phyloP scores from a whole-genome alignment of 495 filamentous ascomycete species.

The Aspergillus bridgeri region DNA sequence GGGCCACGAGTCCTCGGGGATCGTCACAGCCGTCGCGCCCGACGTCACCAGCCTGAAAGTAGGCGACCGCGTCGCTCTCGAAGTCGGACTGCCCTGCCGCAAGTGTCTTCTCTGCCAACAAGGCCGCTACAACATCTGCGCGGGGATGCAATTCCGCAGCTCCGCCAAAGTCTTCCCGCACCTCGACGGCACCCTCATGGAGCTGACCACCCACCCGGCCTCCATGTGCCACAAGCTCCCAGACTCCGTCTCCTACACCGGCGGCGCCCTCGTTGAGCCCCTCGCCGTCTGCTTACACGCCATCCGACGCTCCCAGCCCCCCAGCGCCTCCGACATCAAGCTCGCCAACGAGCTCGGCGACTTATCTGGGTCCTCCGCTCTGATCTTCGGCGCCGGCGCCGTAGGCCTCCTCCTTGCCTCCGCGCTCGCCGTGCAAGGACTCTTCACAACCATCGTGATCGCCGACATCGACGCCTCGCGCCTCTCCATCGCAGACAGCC shows the following conservation, averaged over 20 bases:
- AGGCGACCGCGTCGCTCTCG: conserved; percentile 77
- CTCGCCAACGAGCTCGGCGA: conserved; percentile 21
- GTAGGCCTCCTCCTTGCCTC: conserved; percentile 72
- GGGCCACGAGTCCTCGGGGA: conserved; percentile 76
- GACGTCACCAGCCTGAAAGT: conserved; percentile 33
- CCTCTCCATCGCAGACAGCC: conserved; percentile 65
- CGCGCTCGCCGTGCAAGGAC: conserved; percentile 55
- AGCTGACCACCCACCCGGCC: conserved; percentile 72
- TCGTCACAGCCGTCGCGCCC: conserved; percentile 61
- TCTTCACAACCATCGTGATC: conserved; percentile 70
- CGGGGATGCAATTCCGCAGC: conserved; percentile 70
- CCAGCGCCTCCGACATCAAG: conserved; percentile 29
- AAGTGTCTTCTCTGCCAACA: conserved; percentile 61
- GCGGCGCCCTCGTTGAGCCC: conserved; percentile 76
- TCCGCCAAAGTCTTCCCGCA: conserved; percentile 78
- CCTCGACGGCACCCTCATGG: conserved; percentile 79
- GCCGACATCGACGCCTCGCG: conserved; percentile 76
- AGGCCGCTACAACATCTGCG: conserved; percentile 84
- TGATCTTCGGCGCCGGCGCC: conserved; percentile 79
- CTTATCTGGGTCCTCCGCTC: conserved; percentile 43
- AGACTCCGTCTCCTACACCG: conserved; percentile 54
- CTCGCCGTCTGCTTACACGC: conserved; percentile 79
- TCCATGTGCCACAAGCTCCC: conserved; percentile 56
- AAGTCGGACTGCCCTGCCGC: conserved; percentile 79
- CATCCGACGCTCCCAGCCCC: conserved; percentile 55